These are phyloP conservation scores for Rhizophora apiculata DNA, from an alignment of 345 rosid species.

Conservation along the genomic window DNA sequence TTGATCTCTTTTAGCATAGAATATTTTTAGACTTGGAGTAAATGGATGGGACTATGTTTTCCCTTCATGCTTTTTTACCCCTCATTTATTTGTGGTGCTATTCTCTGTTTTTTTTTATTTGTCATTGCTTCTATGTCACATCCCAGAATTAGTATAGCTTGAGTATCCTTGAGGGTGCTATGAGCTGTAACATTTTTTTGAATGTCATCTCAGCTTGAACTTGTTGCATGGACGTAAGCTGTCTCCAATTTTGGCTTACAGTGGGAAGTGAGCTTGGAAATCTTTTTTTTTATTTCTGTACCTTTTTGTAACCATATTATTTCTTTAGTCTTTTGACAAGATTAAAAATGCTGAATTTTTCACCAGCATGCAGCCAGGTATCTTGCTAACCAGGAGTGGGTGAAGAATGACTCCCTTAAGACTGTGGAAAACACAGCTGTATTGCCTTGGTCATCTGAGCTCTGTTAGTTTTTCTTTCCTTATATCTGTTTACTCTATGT, in stretches of 20 bases:
- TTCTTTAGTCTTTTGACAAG: conserved; percentile 5
- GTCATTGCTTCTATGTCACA: too few species aligned
- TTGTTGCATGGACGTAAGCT: too few species aligned
- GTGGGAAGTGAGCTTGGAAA: too few species aligned
- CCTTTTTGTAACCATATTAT: background rate
- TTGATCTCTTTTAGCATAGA: background rate
- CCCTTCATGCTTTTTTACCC: background rate
- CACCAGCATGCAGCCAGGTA: conserved; percentile 96
- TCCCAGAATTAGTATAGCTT: too few species aligned
- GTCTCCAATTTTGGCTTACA: too few species aligned
- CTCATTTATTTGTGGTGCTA: too few species aligned
- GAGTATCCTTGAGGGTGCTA: background rate
- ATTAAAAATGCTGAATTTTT: conserved; percentile 24
- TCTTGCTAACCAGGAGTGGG: conserved; percentile 99
- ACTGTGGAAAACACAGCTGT: conserved; percentile 98
- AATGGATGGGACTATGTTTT: background rate
- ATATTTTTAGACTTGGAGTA: background rate
- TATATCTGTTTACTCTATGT: conserved; percentile 15
- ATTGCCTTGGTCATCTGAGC: conserved; percentile 29
- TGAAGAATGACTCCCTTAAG: conserved; percentile 88
- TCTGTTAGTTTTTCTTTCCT: conserved; percentile 15
- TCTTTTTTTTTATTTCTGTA: background rate
- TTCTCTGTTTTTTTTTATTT: too few species aligned
- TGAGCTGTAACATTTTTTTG: conserved; percentile 5
- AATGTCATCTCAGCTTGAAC: conserved; percentile 1